phyloP scores from a whole-genome alignment of 331 rosid species.

The Malus hybrid region DNA sequence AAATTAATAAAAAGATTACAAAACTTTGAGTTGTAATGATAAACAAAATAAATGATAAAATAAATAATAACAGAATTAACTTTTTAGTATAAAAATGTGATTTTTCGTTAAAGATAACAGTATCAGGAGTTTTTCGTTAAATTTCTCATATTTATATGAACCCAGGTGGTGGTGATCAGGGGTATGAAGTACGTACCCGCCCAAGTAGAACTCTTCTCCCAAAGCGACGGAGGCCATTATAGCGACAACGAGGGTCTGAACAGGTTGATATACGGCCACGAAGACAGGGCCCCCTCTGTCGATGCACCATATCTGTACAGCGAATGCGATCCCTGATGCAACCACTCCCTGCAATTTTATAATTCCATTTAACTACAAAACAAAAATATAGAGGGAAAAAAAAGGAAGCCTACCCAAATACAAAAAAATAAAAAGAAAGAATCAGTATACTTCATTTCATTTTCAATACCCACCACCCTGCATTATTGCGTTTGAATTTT shows the following conservation, averaged over 20 bases:
- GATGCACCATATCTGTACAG: constrained; percentile 98
- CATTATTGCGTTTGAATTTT: neutral
- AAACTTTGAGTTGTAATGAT: too few relatives aligned
- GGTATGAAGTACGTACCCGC: constrained; percentile 42
- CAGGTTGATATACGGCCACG: constrained; percentile 90
- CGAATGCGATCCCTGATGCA: constrained; percentile 95
- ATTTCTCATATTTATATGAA: too few relatives aligned
- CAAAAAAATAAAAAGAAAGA: neutral
- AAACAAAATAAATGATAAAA: too few relatives aligned
- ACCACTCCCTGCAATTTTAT: constrained; percentile 73
- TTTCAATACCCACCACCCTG: neutral
- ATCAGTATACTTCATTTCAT: neutral
- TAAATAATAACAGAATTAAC: fast-evolving
- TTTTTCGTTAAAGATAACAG: fast-evolving
- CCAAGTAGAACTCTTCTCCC: constrained; percentile 80
- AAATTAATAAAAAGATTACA: too few relatives aligned
- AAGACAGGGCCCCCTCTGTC: constrained; percentile 96
- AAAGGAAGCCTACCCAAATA: neutral
- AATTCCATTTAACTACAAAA: neutral
- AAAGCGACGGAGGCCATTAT: constrained; percentile 86
- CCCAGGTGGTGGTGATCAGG: too few relatives aligned
- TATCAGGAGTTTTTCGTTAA: too few relatives aligned
- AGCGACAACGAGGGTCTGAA: constrained; percentile 90
- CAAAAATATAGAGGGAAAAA: neutral
- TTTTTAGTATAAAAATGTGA: too few relatives aligned